A percentile compares a stretch with the other conserved stretches of the same genome.
Evolutionary conservation across 495 filamentous ascomycete species (phyloP).

Genomic region (Darksidea phi): DNA sequence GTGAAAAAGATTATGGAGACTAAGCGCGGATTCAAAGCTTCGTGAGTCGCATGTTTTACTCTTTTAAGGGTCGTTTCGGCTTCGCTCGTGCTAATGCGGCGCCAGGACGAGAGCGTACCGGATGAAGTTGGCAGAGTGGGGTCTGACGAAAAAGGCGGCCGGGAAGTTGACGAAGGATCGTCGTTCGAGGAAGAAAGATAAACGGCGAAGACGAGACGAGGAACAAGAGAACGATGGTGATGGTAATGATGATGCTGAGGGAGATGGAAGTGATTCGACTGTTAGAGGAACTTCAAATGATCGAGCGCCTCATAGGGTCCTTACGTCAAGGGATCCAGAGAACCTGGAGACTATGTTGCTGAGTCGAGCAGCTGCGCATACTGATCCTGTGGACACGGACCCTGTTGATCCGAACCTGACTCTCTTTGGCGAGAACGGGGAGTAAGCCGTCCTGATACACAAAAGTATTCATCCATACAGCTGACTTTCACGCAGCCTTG

Average conservation of each 20-base stretch:
- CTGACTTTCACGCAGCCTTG: constrained; percentile 1
- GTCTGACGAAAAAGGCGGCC: constrained; percentile 13
- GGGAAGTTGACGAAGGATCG: constrained; percentile 5
- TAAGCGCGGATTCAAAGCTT: constrained; percentile 24
- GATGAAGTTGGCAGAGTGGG: constrained; percentile 34
- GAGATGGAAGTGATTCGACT: no score
- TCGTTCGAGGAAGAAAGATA: not conserved
- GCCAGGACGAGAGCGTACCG: constrained; percentile 33
- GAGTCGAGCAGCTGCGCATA: no score
- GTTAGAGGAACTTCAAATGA: no score
- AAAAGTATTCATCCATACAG: not conserved
- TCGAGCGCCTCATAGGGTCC: no score
- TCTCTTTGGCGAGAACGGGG: no score
- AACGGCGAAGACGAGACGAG: not conserved
- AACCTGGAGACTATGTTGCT: no score
- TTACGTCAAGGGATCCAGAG: no score
- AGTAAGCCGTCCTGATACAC: no score
- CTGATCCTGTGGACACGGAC: no score
- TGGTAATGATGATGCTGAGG: not conserved
- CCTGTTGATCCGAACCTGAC: no score
- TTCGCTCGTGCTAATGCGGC: not conserved
- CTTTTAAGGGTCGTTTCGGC: no score
- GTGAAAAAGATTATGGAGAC: constrained; percentile 29
- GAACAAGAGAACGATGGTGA: constrained; percentile 6
- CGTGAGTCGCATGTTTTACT: constrained; percentile 14